Conservation (phyloP, 2,329 filamentous ascomycete genomes). For the Paecilomyces niveus region DNA sequence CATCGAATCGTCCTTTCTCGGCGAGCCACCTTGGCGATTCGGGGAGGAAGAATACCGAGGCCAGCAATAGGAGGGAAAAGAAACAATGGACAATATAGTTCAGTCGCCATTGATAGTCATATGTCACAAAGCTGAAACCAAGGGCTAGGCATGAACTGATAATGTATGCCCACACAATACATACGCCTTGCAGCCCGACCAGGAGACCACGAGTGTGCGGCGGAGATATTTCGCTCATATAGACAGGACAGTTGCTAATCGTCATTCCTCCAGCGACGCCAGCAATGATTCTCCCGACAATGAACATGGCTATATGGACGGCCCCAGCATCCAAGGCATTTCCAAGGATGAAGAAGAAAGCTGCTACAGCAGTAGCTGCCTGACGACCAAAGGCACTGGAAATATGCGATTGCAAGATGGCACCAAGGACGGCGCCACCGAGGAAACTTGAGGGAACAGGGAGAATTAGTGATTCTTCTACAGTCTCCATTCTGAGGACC, state of each 20-base stretch:
- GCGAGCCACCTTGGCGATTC: conserved; percentile 13
- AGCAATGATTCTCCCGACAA: conserved; percentile 7
- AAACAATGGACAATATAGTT: conserved; percentile 14
- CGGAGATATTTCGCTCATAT: conserved; percentile 18
- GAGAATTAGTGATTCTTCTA: not conserved
- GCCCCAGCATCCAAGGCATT: conserved; percentile 12
- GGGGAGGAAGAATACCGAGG: conserved; percentile 7
- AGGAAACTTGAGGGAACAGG: conserved; percentile 11
- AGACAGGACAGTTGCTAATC: conserved; percentile 6
- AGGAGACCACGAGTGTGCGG: conserved; percentile 15
- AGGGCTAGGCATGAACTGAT: conserved; percentile 11
- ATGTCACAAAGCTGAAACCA: conserved; percentile 14
- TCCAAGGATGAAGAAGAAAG: conserved; percentile 8
- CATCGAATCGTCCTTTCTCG: conserved; percentile 13
- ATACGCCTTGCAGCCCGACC: conserved; percentile 14
- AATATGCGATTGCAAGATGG: conserved; percentile 14
- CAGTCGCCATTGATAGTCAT: conserved; percentile 15
- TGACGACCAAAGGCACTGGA: conserved; percentile 15
- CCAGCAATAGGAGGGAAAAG: conserved; percentile 5
- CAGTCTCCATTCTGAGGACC: not conserved
- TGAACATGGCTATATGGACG: conserved; percentile 7
- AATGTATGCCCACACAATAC: conserved; percentile 18
- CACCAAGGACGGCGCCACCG: conserved; percentile 14
- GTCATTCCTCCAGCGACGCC: conserved; percentile 12
- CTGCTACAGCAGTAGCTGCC: conserved; percentile 9